phyloP scores from a whole-genome alignment of 1,139 yeast species.

The Pneumocystis jirovecii region DNA sequence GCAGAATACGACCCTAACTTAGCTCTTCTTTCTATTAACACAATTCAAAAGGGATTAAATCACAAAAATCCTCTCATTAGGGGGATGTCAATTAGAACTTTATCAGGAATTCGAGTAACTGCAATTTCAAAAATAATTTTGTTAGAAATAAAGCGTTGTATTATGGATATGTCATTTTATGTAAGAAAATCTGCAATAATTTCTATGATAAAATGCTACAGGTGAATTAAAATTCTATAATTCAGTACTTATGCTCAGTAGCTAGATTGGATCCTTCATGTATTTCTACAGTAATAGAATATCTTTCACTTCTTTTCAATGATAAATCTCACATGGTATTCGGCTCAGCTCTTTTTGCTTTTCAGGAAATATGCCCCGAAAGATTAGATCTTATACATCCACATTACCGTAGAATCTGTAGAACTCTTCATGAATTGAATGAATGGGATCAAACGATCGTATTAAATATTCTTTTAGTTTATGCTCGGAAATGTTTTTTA shows the following conservation, averaged over 20 bases:
- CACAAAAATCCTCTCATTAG: constrained; percentile 57
- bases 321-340: constrained; percentile 58
- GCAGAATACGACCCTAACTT: constrained; percentile 80
- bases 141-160: constrained; percentile 54
- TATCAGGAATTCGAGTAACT: constrained; percentile 66
- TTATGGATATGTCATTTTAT: constrained; percentile 55
- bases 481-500: constrained; percentile 44
- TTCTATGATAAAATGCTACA: constrained; percentile 51
- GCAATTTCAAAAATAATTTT: constrained; percentile 68
- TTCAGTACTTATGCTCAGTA: background rate
- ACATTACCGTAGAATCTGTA: constrained; percentile 48
- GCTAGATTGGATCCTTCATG: constrained; percentile 30
- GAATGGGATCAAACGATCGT: constrained; percentile 58
- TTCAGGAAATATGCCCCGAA: constrained; percentile 40
- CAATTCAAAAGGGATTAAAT: constrained; percentile 67
- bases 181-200: constrained; percentile 73
- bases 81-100: constrained; percentile 59
- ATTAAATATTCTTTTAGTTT: constrained; percentile 51
- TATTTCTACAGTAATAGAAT: constrained; percentile 34
- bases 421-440: constrained; percentile 42
- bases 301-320: constrained; percentile 39
- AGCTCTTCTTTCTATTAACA: constrained; percentile 75
- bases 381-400: constrained; percentile 57
- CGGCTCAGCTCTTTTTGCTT: constrained; percentile 50
- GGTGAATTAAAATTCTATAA: background rate